Percentiles rank a stretch among this genome's conserved stretches.
These are phyloP conservation scores for Neopestalotiopsis sp. DNA, from an alignment of 2,329 filamentous ascomycete genomes.

Conservation along the genomic window DNA sequence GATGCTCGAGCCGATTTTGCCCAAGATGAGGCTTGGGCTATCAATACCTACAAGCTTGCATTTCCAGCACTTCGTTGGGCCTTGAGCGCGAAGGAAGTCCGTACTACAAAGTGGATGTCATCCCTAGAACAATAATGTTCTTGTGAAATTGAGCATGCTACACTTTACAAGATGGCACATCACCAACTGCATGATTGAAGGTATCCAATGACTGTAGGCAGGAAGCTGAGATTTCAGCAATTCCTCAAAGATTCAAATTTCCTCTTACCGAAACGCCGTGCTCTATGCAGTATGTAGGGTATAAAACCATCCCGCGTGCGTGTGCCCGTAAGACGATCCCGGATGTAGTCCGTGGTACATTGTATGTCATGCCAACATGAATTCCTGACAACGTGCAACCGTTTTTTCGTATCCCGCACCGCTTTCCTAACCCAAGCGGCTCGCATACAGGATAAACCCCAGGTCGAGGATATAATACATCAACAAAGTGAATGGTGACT, in stretches of 20 bases:
- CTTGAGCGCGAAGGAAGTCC: too few relatives aligned
- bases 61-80: too few relatives aligned
- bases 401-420: not conserved
- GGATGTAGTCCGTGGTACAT: not conserved
- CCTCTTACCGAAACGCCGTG: slow-evolving; percentile 12
- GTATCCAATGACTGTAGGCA: too few relatives aligned
- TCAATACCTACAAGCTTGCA: too few relatives aligned
- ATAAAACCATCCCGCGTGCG: slow-evolving; percentile 13
- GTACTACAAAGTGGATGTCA: too few relatives aligned
- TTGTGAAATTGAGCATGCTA: too few relatives aligned
- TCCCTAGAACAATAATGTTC: too few relatives aligned
- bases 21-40: too few relatives aligned
- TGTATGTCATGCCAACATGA: slow-evolving; percentile 10
- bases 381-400: not conserved
- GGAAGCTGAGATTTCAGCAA: not conserved
- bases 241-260: not conserved
- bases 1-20: too few relatives aligned
- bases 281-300: slow-evolving; percentile 14
- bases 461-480: slow-evolving; percentile 2
- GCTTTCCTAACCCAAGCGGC: slow-evolving; percentile 2
- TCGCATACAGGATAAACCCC: not conserved
- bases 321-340: slow-evolving; percentile 8
- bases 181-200: too few relatives aligned
- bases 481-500: not conserved
- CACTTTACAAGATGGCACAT: too few relatives aligned